phyloP scores from a whole-genome alignment of 768 basidiomycete species.

The Lentinus brumalis region DNA sequence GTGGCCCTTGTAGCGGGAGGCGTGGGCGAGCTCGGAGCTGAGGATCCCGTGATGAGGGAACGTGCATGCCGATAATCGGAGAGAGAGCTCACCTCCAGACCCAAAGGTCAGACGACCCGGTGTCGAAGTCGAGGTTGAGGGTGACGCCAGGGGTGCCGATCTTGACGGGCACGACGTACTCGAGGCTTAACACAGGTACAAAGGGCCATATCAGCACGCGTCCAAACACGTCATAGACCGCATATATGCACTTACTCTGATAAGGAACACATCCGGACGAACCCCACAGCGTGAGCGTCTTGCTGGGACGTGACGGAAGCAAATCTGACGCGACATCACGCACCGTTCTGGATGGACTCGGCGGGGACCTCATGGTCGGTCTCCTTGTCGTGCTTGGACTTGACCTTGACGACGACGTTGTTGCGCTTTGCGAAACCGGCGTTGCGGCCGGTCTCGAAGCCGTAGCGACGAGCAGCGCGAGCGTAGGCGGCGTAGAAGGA shows the following conservation, averaged over 20 bases:
- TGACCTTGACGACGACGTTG: conserved; percentile 33
- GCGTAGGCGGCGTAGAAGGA: conserved; percentile 33
- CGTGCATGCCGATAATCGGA: not conserved
- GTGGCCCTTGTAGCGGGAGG: conserved; percentile 28
- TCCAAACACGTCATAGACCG: conserved; percentile 1
- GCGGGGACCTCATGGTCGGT: conserved; percentile 33
- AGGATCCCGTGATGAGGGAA: not conserved
- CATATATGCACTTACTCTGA: conserved; percentile 20
- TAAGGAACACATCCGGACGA: not conserved
- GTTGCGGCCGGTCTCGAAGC: conserved; percentile 30
- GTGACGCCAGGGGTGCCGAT: conserved; percentile 43
- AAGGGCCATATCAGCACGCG: not conserved
- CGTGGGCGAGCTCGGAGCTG: conserved; percentile 28
- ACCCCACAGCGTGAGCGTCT: not conserved
- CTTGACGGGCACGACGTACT: conserved; percentile 42
- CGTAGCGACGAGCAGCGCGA: conserved; percentile 32
- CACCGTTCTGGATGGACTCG: conserved; percentile 33
- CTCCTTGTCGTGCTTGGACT: conserved; percentile 24
- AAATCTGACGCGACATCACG: not conserved
- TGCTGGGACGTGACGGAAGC: not conserved
- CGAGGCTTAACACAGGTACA: conserved; percentile 28
- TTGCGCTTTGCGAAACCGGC: conserved; percentile 31
- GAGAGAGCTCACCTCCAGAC: conserved; percentile 25
- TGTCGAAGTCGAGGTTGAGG: conserved; percentile 37
- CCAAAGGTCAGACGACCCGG: conserved; percentile 39